These are phyloP conservation scores for Syncephalastrum contaminatum DNA, from an alignment of 371 early-diverging fungal species.

Conservation along the genomic window DNA sequence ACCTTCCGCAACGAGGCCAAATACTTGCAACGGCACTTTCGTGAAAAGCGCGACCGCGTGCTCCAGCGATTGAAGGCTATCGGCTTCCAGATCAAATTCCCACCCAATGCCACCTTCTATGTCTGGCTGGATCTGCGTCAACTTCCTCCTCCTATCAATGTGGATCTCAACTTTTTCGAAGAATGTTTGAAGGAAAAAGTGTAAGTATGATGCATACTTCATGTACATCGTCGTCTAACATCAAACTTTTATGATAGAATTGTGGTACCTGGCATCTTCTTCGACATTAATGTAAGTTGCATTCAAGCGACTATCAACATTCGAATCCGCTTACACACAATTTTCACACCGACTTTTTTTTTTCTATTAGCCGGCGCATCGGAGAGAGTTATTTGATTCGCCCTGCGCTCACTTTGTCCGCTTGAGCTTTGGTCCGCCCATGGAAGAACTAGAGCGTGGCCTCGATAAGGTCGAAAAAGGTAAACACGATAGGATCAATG, in stretches of 20 bases:
- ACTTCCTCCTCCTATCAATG: conserved; percentile 47
- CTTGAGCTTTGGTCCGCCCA: conserved; percentile 51
- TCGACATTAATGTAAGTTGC: conserved; percentile 51
- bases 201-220: conserved; percentile 15
- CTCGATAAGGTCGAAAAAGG: conserved; percentile 33
- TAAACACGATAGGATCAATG: background rate
- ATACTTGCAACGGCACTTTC: conserved; percentile 46
- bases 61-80: conserved; percentile 32
- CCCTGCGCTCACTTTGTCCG: conserved; percentile 55
- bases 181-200: conserved; percentile 52
- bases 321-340: background rate
- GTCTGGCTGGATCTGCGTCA: conserved; percentile 48
- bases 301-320: background rate
- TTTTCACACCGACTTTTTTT: background rate
- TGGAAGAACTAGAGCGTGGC: conserved; percentile 44
- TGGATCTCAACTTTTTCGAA: conserved; percentile 52
- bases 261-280: conserved; percentile 54
- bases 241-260: conserved; percentile 17
- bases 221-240: background rate
- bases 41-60: conserved; percentile 44
- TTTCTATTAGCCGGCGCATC: conserved; percentile 37
- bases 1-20: conserved; percentile 38
- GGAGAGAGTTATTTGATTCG: conserved; percentile 52
- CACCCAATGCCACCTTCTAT: conserved; percentile 53
- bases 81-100: conserved; percentile 32